Evolutionary conservation across 495 filamentous ascomycete species (phyloP).

Genomic region (Penicillium paxilli): DNA sequence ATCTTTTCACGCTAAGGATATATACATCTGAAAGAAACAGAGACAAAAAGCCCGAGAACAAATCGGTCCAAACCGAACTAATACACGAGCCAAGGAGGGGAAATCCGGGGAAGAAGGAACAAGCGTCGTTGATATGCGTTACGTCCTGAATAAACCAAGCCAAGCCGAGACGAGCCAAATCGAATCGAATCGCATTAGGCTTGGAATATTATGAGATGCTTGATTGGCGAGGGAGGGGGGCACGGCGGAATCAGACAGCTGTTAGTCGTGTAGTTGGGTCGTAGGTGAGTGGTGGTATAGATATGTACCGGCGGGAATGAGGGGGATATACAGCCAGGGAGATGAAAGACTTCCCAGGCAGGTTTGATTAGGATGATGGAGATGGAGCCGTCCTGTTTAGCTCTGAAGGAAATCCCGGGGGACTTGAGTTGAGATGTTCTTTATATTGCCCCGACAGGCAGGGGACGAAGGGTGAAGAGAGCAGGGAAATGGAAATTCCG

Average conservation of each 20-base stretch:
- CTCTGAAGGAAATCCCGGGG: background rate
- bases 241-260: too few species aligned
- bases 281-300: background rate
- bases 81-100: too few species aligned
- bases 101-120: too few species aligned
- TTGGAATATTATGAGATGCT: too few species aligned
- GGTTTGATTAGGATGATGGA: background rate
- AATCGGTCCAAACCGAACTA: too few species aligned
- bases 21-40: conserved; percentile 17
- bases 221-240: too few species aligned
- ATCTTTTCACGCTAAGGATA: conserved; percentile 23
- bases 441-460: background rate
- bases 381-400: background rate
- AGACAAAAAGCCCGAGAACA: background rate
- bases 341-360: background rate
- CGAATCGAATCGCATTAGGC: too few species aligned
- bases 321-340: conserved; percentile 3
- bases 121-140: too few species aligned
- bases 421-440: background rate
- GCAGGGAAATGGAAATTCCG: background rate
- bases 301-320: conserved; percentile 12
- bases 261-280: background rate
- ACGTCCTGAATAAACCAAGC: too few species aligned
- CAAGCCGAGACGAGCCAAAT: too few species aligned
- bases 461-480: background rate